These are phyloP conservation scores for Pythium rhizo-oryzae DNA, from an alignment of 352 stramenopile genomes.

Conservation along the genomic window DNA sequence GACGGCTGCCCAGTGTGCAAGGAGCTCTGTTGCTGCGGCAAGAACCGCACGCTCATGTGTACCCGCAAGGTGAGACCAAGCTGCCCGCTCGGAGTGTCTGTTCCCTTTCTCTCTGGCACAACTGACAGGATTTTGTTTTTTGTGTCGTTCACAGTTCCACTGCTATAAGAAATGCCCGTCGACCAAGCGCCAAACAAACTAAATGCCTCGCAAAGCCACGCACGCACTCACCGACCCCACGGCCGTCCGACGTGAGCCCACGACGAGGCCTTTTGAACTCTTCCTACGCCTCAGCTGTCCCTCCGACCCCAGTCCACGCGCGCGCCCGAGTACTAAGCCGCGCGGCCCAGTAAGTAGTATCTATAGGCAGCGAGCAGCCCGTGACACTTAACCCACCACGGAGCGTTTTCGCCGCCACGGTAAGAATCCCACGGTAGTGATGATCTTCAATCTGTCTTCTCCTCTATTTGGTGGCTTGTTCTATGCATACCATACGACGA, in stretches of 20 bases:
- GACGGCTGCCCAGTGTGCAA: slow-evolving; percentile 88
- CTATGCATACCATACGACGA: neutral
- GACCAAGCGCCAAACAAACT: slow-evolving; percentile 57
- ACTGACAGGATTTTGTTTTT: neutral
- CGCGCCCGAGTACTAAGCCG: too few species aligned
- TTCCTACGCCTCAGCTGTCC: too few species aligned
- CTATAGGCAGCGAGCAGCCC: neutral
- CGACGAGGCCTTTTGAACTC: neutral
- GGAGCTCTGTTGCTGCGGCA: slow-evolving; percentile 86
- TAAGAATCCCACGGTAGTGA: neutral
- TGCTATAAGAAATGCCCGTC: slow-evolving; percentile 92
- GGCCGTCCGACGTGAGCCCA: neutral
- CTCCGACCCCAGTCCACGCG: too few species aligned
- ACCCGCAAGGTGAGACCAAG: slow-evolving; percentile 48
- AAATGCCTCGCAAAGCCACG: neutral
- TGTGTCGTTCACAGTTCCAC: slow-evolving; percentile 59
- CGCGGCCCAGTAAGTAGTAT: neutral
- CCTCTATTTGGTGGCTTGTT: neutral
- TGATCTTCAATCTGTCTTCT: neutral
- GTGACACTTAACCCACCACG: too few species aligned
- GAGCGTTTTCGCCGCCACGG: too few species aligned
- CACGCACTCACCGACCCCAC: too few species aligned
- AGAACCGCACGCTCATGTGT: slow-evolving; percentile 76
- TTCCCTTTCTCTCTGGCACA: neutral
- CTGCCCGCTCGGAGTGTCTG: too few species aligned